Evolutionary conservation across 371 early-diverging fungal genomes (phyloP), one percentile per base, ranked within the genome.

Genomic region (Lichtheimia hyalospora): DNA sequence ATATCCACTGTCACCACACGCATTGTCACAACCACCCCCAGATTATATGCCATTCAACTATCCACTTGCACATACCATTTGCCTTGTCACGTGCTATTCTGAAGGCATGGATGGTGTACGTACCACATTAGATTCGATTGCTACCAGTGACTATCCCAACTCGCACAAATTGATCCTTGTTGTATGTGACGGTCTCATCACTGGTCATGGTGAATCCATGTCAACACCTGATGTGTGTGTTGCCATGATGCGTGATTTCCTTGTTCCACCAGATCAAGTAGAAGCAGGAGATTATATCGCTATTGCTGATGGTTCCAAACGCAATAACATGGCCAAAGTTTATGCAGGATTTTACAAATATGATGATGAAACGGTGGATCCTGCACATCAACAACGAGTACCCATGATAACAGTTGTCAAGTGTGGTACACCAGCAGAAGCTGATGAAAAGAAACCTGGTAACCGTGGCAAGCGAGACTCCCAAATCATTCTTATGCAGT

Each of bases 391-490:
- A 49, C 75, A 76, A 43, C 75, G 81, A 2, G 89, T 93, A 7
- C 96, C 97, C 4, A 94, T 92, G 74, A 86, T 98, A 40, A 81
- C 92, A 1, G 89, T 99, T 28, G 93, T 90, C 57, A 99, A 99
- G 77, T 94, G 94, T 57, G 99, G 99, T 40, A 89, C 91, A 0
- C 87, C 88, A 3, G 84, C 82, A 18, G 95, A 96, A 58, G 68
- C 74, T 8, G 69, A 77, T 62, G 67, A 81, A 64, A 61, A 80
- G 21, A 91, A 92, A 67, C 89, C 95, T 0, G 97, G 97, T 25
- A 97, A 99, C 73, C 84, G 99, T 52, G 99, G 99, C 56, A 99
- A 98, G 77, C 89, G 99, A 60, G 99, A 99, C 73, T 96, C 96
- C 23, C 99, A 99, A 76, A 90, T 99, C 58, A 85, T 99, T 57